phyloP scores from a whole-genome alignment of 2,329 filamentous ascomycete genomes.

The Ophiosphaerella herpotricha region DNA sequence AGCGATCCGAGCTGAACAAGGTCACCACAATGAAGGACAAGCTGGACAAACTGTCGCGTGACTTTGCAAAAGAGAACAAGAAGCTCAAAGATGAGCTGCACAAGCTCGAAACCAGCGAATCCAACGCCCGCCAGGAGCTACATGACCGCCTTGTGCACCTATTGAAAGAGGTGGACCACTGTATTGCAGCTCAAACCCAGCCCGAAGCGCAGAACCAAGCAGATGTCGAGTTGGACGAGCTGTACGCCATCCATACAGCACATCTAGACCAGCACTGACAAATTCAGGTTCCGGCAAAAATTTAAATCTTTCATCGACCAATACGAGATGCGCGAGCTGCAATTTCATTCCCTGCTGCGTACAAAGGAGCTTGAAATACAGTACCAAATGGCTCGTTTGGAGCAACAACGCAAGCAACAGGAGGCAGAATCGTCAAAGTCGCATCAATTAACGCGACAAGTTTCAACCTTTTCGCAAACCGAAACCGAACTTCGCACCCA shows the following conservation, averaged over 20 bases:
- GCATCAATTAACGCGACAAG: slow-evolving; percentile 84
- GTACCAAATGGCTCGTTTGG: slow-evolving; percentile 83
- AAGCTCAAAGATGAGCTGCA: slow-evolving; percentile 94
- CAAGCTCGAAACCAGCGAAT: slow-evolving; percentile 83
- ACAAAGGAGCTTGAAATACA: slow-evolving; percentile 96
- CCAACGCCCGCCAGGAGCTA: slow-evolving; percentile 78
- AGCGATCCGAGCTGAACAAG: slow-evolving; percentile 85
- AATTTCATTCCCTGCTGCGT: slow-evolving; percentile 89
- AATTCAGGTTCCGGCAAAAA: slow-evolving; percentile 66
- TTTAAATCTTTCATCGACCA: slow-evolving; percentile 97
- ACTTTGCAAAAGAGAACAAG: slow-evolving; percentile 96
- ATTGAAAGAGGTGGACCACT: slow-evolving; percentile 82
- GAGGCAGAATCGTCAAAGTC: slow-evolving; percentile 80
- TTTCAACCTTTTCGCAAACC: slow-evolving; percentile 94
- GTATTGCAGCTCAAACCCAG: slow-evolving; percentile 84
- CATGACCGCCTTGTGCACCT: slow-evolving; percentile 83
- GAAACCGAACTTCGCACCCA: slow-evolving; percentile 92
- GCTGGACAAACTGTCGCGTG: slow-evolving; percentile 91
- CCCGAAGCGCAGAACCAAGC: slow-evolving; percentile 75
- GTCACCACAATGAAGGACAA: slow-evolving; percentile 92
- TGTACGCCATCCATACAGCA: slow-evolving; percentile 61
- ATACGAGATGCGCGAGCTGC: slow-evolving; percentile 91
- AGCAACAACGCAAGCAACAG: slow-evolving; percentile 86
- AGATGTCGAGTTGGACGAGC: slow-evolving; percentile 85
- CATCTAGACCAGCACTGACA: slow-evolving; percentile 10